Evolutionary conservation across 225 moss, liverwort and hornwort genomes (phyloP).

Genomic region (Straminergon stramineum): DNA sequence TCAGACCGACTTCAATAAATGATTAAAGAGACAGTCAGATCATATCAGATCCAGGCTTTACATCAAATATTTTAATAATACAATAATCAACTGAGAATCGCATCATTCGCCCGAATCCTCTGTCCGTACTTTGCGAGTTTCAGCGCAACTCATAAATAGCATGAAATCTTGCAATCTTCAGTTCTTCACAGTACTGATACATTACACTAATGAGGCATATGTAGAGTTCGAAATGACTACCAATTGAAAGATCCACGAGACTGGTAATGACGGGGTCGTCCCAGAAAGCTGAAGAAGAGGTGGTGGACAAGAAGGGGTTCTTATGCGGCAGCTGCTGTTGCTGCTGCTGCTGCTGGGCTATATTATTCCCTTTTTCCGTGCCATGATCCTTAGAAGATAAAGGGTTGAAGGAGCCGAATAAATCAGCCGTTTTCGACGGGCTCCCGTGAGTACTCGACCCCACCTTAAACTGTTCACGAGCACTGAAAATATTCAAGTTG

Average conservation of each 20-base stretch:
- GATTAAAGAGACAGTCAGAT: background rate
- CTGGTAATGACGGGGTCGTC: constrained; percentile 79
- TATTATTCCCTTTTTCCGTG: background rate
- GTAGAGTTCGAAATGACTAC: background rate
- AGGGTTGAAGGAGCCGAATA: constrained; percentile 16
- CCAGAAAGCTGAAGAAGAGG: constrained; percentile 63
- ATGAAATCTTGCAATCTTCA: background rate
- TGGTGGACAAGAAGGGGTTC: constrained; percentile 49
- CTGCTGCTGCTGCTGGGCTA: constrained; percentile 1
- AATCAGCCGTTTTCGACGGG: background rate
- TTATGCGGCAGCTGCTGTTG: constrained; percentile 14
- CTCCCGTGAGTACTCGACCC: background rate
- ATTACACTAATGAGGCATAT: background rate
- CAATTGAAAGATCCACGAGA: constrained; percentile 74
- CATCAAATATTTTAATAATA: background rate
- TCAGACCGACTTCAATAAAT: background rate
- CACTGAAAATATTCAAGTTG: background rate
- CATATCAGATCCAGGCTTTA: background rate
- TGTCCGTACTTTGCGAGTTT: background rate
- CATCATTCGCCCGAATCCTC: background rate
- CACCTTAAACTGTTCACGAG: background rate
- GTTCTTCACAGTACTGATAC: background rate
- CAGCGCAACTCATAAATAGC: background rate
- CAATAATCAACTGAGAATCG: background rate
- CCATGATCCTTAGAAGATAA: background rate